Percentiles rank a stretch among this genome's conserved stretches.
These are phyloP conservation scores for Aspergillus baeticus DNA, from an alignment of 495 filamentous ascomycete species.

Conservation along the genomic window DNA sequence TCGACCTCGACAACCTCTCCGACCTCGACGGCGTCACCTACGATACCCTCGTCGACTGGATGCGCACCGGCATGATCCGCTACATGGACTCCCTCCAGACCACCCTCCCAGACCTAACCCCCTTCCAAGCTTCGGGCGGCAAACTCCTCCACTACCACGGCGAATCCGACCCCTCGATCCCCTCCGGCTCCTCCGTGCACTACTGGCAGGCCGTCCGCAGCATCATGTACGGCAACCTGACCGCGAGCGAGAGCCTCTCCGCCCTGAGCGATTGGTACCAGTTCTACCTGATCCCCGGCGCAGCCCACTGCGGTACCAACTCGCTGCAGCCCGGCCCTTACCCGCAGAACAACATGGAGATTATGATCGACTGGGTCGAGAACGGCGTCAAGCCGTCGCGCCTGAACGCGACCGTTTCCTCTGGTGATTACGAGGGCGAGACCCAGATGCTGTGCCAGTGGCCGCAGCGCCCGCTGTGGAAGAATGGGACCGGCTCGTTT, in stretches of 20 bases:
- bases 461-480: neutral
- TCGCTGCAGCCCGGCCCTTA: neutral
- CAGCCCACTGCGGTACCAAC: slow-evolving; percentile 44
- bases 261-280: slow-evolving; percentile 50
- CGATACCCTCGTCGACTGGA: slow-evolving; percentile 49
- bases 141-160: slow-evolving; percentile 55
- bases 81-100: slow-evolving; percentile 25
- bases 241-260: slow-evolving; percentile 33
- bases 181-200: slow-evolving; percentile 44
- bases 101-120: slow-evolving; percentile 45
- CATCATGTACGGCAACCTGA: slow-evolving; percentile 46
- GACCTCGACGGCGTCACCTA: slow-evolving; percentile 46
- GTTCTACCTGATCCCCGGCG: slow-evolving; percentile 54
- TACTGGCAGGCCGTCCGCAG: slow-evolving; percentile 50
- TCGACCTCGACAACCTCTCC: slow-evolving; percentile 22
- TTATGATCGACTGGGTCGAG: slow-evolving; percentile 8
- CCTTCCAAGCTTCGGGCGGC: slow-evolving; percentile 44
- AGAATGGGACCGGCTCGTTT: neutral
- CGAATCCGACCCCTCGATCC: slow-evolving; percentile 48
- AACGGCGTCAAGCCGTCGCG: neutral
- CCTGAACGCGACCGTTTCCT: slow-evolving; percentile 3
- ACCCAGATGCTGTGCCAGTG: slow-evolving; percentile 8
- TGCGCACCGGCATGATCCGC: slow-evolving; percentile 23
- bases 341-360: slow-evolving; percentile 5
- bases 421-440: slow-evolving; percentile 1